phyloP scores from a whole-genome alignment of 2,329 filamentous ascomycete species.

The Alternaria dauci region DNA sequence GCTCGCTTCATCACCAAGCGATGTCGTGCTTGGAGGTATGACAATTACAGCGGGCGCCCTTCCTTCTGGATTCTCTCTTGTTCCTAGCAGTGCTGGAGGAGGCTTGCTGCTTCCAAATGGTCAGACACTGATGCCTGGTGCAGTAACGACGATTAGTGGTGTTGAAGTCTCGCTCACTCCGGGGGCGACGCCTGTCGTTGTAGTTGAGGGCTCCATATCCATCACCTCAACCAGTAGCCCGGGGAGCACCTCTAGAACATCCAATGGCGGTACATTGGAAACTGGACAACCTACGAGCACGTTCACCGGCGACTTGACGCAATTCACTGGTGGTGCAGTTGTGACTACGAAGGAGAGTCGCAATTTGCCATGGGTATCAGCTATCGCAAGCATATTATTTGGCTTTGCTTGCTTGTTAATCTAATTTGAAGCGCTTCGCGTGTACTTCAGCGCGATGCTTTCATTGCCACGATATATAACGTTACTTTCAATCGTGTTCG shows the following conservation, averaged over 20 bases:
- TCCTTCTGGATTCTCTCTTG: not conserved
- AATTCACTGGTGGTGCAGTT: not conserved
- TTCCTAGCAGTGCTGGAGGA: not conserved
- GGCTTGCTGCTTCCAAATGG: not conserved
- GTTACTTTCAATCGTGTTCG: not conserved
- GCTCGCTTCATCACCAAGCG: not conserved
- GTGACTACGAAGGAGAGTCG: no score
- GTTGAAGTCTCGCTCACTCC: not conserved
- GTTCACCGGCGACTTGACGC: not conserved
- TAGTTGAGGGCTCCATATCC: not conserved
- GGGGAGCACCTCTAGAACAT: not conserved
- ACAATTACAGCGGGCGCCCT: not conserved
- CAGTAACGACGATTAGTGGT: not conserved
- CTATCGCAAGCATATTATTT: not conserved
- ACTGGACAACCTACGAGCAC: not conserved
- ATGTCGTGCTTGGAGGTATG: not conserved
- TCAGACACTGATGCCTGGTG: conserved; percentile 3
- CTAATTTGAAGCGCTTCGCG: not conserved
- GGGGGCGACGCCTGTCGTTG: not conserved
- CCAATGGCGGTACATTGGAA: not conserved
- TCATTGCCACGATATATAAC: not conserved
- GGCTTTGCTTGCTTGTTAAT: not conserved
- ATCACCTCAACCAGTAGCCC: not conserved
- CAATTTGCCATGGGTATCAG: not conserved
- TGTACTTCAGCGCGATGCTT: not conserved